phyloP scores from a whole-genome alignment of 768 basidiomycete species.

The Tylopilus subfusipes region DNA sequence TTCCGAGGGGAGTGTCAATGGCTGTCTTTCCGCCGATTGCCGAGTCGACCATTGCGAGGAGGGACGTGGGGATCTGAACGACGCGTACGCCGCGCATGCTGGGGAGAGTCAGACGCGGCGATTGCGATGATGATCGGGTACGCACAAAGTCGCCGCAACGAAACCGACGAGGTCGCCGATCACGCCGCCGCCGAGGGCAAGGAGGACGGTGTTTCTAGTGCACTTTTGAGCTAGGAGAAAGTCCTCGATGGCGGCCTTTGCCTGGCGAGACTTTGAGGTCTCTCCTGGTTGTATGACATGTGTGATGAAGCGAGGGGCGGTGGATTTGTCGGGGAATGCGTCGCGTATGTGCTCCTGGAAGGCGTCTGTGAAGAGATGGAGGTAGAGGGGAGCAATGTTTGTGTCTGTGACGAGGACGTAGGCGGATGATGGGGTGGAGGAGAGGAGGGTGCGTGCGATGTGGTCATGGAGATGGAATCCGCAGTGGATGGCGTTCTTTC shows the following conservation, averaged over 20 bases:
- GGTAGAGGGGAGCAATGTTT: conserved; percentile 79
- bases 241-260: conserved; percentile 93
- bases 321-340: conserved; percentile 16
- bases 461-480: conserved; percentile 91
- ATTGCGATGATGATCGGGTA: neutral
- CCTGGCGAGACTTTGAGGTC: conserved; percentile 84
- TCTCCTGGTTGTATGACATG: conserved; percentile 88
- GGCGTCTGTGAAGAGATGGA: conserved; percentile 56
- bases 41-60: conserved; percentile 98
- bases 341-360: conserved; percentile 47
- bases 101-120: conserved; percentile 2
- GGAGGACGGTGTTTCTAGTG: conserved; percentile 87
- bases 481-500: conserved; percentile 84
- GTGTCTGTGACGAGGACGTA: conserved; percentile 94
- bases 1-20: conserved; percentile 97
- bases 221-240: conserved; percentile 84
- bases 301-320: conserved; percentile 65
- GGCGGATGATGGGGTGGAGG: conserved; percentile 69
- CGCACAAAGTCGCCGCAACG: conserved; percentile 95
- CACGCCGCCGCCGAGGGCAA: conserved; percentile 95
- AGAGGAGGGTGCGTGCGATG: conserved; percentile 71
- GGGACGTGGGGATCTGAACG: conserved; percentile 93
- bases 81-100: conserved; percentile 98
- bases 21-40: conserved; percentile 98
- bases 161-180: conserved; percentile 97